Evolutionary conservation across 352 stramenopile genomes (phyloP).

Genomic region (Phytophthora meadii): DNA sequence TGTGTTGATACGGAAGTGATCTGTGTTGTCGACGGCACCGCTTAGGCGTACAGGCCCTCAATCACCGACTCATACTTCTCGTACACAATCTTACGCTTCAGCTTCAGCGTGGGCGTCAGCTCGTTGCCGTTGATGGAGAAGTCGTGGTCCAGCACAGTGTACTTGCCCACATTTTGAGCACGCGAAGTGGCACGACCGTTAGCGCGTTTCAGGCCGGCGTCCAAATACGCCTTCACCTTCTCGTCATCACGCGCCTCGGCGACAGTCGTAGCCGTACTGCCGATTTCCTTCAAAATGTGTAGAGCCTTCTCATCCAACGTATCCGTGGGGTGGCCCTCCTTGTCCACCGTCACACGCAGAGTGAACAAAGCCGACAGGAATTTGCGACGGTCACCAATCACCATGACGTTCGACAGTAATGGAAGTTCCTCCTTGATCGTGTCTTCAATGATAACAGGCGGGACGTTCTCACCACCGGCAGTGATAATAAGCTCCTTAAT

Average conservation of each 20-base stretch:
- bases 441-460: conserved; percentile 93
- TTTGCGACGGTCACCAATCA: conserved; percentile 94
- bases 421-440: conserved; percentile 90
- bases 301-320: conserved; percentile 79
- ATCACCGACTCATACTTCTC: conserved; percentile 94
- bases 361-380: conserved; percentile 92
- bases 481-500: conserved; percentile 98
- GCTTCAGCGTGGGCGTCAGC: conserved; percentile 97
- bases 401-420: conserved; percentile 91
- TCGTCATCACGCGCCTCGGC: conserved; percentile 69
- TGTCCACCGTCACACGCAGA: conserved; percentile 81
- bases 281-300: conserved; percentile 64
- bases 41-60: conserved; percentile 89
- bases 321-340: conserved; percentile 83
- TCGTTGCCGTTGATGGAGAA: conserved; percentile 92
- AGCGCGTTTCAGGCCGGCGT: conserved; percentile 79
- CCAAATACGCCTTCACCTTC: conserved; percentile 83
- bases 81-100: conserved; percentile 93
- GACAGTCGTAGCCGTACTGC: conserved; percentile 73
- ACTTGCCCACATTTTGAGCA: conserved; percentile 90
- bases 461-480: conserved; percentile 96
- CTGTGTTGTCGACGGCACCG: conserved; percentile 1
- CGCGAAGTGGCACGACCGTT: conserved; percentile 80
- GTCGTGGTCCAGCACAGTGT: conserved; percentile 85
- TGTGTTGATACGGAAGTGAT: conserved; percentile 16